A percentile compares a stretch with the other conserved stretches of the same genome.
These are phyloP conservation scores for Serendipita sp. DNA, from an alignment of 768 basidiomycete genomes.

Conservation along the genomic window DNA sequence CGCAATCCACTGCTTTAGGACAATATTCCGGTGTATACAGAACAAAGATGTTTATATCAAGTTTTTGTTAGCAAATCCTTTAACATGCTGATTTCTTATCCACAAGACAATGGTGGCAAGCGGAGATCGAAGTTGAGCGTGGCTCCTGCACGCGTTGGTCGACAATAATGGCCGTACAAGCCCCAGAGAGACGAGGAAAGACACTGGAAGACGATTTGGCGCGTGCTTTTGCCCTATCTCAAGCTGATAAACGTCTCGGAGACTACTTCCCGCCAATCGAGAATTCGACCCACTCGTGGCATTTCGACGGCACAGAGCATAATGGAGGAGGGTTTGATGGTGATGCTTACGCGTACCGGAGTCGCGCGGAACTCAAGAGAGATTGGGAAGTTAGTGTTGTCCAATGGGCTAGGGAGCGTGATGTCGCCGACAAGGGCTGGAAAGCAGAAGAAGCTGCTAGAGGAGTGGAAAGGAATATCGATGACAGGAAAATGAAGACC, in stretches of 20 bases:
- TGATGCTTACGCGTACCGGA: neutral
- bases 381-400: neutral
- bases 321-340: slow-evolving; percentile 1
- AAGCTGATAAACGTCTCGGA: neutral
- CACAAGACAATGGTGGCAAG: no score
- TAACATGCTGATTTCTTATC: no score
- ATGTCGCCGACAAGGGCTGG: neutral
- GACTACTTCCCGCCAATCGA: slow-evolving; percentile 1
- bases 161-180: neutral
- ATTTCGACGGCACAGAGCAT: slow-evolving; percentile 2
- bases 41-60: no score
- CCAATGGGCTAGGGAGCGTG: slow-evolving; percentile 3
- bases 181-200: neutral
- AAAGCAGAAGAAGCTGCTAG: neutral
- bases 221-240: slow-evolving; percentile 1
- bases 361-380: neutral
- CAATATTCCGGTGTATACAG: no score
- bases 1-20: no score
- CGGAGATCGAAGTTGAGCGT: no score
- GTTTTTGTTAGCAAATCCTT: no score
- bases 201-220: neutral
- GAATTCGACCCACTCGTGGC: neutral
- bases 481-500: neutral
- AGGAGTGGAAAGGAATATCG: neutral
- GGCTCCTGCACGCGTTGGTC: no score